Evolutionary conservation across 169 alveolate species (phyloP).

Genomic region (Plasmodium cynomolgi): DNA sequence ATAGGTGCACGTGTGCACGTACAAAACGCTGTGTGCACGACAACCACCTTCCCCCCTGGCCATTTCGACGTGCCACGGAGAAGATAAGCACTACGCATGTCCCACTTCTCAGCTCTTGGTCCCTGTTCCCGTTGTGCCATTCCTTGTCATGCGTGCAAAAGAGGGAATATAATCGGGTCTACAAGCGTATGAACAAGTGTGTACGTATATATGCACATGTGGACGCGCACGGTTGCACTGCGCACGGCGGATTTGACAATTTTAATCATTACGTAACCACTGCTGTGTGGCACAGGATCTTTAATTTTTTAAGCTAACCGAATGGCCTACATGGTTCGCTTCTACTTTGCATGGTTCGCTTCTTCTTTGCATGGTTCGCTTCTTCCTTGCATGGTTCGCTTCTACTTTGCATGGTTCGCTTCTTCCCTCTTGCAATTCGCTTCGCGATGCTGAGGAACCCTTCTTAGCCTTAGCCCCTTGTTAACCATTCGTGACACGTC

Average conservation of each 20-base stretch:
- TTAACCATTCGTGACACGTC: neutral
- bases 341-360: neutral
- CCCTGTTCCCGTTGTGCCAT: neutral
- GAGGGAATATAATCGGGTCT: neutral
- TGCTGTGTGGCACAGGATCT: neutral
- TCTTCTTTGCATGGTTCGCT: neutral
- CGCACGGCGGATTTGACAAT: neutral
- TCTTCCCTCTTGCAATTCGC: neutral
- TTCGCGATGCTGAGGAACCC: neutral
- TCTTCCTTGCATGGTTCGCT: neutral
- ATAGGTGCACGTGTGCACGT: neutral
- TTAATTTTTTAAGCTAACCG: neutral
- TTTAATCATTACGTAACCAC: neutral
- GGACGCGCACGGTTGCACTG: neutral
- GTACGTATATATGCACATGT: neutral
- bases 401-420: neutral
- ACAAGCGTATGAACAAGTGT: too few relatives aligned
- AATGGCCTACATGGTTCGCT: neutral
- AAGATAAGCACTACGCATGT: neutral
- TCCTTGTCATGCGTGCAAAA: neutral
- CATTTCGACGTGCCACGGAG: neutral
- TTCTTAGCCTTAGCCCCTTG: neutral
- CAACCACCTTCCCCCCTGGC: neutral
- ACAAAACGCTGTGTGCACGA: neutral
- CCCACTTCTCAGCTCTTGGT: neutral